phyloP scores from a whole-genome alignment of 1,284 basidiomycete genomes.

The Retiboletus fuscus region DNA sequence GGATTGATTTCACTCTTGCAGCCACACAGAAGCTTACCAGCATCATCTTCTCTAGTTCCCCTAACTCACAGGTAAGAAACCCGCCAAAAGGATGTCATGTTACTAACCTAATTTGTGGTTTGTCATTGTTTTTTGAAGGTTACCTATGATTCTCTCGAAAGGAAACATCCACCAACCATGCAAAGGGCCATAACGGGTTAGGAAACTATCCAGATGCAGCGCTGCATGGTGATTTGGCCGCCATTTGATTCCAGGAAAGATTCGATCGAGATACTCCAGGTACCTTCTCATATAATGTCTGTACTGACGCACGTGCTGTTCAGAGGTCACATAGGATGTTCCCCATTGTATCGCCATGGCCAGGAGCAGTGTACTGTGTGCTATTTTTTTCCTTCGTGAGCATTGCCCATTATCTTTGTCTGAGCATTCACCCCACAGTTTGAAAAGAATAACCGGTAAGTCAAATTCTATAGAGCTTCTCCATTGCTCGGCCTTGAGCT shows the following conservation, averaged over 20 bases:
- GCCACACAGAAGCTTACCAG: slow-evolving; percentile 15
- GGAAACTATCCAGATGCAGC: slow-evolving; percentile 38
- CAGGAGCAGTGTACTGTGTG: not conserved
- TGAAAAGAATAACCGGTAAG: not conserved
- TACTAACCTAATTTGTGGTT: slow-evolving; percentile 31
- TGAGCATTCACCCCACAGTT: slow-evolving; percentile 22
- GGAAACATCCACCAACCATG: slow-evolving; percentile 47
- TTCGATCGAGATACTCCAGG: slow-evolving; percentile 17
- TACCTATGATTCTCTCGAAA: slow-evolving; percentile 40
- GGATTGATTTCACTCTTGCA: slow-evolving; percentile 7
- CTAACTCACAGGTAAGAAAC: not conserved
- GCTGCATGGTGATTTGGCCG: slow-evolving; percentile 38
- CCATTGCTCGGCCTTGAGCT: not conserved
- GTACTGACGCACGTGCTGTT: not conserved
- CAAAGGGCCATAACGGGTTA: slow-evolving; percentile 39
- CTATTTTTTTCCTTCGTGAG: not conserved
- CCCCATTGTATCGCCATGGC: not conserved
- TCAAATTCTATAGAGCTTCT: not conserved
- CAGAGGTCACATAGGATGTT: not conserved
- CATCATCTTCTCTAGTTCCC: slow-evolving; percentile 23
- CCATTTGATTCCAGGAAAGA: slow-evolving; percentile 28
- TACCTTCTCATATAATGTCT: slow-evolving; percentile 31
- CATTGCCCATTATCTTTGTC: not conserved
- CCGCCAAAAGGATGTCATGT: not conserved
- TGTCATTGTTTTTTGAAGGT: slow-evolving; percentile 39